Percentiles rank a stretch among this genome's conserved stretches.
These are phyloP conservation scores for Linaria vulgaris DNA, from an alignment of 257 asterid genomes.

Conservation along the genomic window DNA sequence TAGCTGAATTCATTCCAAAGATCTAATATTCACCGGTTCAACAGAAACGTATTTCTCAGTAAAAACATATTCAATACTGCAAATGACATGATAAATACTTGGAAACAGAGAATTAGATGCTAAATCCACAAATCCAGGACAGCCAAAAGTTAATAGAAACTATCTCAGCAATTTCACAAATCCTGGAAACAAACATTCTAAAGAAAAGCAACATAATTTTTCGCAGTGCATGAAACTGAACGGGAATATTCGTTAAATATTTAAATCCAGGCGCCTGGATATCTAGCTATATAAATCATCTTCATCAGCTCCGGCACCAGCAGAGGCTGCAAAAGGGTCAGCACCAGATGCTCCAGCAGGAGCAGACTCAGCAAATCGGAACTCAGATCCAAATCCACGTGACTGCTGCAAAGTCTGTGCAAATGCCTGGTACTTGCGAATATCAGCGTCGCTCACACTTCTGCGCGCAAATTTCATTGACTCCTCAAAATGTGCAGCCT, in stretches of 20 bases:
- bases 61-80: too few relatives aligned
- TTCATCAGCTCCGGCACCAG: conserved; percentile 55
- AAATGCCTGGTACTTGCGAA: conserved; percentile 67
- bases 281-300: conserved; percentile 51
- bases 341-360: conserved; percentile 34
- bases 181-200: not conserved
- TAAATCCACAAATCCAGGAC: too few relatives aligned
- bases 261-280: conserved; percentile 6
- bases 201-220: not conserved
- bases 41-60: too few relatives aligned
- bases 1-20: too few relatives aligned
- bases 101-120: too few relatives aligned
- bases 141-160: not conserved
- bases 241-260: conserved; percentile 9
- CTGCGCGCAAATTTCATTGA: conserved; percentile 67
- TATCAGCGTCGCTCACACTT: conserved; percentile 73
- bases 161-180: conserved; percentile 1
- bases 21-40: too few relatives aligned
- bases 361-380: conserved; percentile 52
- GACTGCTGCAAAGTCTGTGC: conserved; percentile 69
- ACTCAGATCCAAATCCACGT: conserved; percentile 64
- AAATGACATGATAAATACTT: too few relatives aligned
- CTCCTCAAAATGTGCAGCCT: conserved; percentile 66
- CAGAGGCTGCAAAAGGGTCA: conserved; percentile 49
- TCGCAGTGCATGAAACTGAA: conserved; percentile 11